Evolutionary conservation across 169 alveolate genomes (phyloP).

Genomic region (Cryptosporidium sp.): DNA sequence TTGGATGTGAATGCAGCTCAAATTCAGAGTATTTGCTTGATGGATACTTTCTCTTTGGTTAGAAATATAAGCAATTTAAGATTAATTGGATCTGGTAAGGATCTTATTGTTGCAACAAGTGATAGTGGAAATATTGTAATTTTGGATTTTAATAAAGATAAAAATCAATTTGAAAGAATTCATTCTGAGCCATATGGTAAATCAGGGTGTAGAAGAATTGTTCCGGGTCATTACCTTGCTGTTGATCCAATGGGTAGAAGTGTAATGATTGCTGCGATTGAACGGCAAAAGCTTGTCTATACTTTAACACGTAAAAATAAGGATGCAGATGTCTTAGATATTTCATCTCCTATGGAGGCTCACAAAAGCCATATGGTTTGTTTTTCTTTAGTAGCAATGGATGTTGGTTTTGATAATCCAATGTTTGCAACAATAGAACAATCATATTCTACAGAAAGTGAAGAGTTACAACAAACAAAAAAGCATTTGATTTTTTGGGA

Average conservation of each 20-base stretch:
- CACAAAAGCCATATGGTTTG: conserved; percentile 80
- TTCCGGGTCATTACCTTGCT: conserved; percentile 99
- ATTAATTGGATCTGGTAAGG: conserved; percentile 92
- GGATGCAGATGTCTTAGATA: conserved; percentile 91
- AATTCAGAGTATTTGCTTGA: conserved; percentile 87
- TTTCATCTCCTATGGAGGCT: conserved; percentile 80
- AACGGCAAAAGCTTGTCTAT: conserved; percentile 97
- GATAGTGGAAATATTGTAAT: conserved; percentile 97
- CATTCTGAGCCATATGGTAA: conserved; percentile 99
- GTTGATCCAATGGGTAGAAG: conserved; percentile 99
- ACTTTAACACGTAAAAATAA: conserved; percentile 94
- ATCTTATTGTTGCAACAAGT: conserved; percentile 94
- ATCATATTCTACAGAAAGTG: conserved; percentile 88
- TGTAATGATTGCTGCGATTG: conserved; percentile 98
- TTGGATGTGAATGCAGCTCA: conserved; percentile 93
- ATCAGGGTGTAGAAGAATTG: conserved; percentile 94
- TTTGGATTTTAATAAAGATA: conserved; percentile 89
- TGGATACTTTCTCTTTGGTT: conserved; percentile 95
- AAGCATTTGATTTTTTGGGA: conserved; percentile 95
- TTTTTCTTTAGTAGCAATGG: conserved; percentile 81
- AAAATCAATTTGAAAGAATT: conserved; percentile 90
- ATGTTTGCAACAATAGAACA: conserved; percentile 97
- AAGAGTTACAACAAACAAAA: conserved; percentile 81
- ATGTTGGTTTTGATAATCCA: conserved; percentile 93
- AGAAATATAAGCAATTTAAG: conserved; percentile 94